These are phyloP conservation scores for Cryptosporidium ubiquitum DNA, from an alignment of 169 alveolate genomes.

Conservation along the genomic window DNA sequence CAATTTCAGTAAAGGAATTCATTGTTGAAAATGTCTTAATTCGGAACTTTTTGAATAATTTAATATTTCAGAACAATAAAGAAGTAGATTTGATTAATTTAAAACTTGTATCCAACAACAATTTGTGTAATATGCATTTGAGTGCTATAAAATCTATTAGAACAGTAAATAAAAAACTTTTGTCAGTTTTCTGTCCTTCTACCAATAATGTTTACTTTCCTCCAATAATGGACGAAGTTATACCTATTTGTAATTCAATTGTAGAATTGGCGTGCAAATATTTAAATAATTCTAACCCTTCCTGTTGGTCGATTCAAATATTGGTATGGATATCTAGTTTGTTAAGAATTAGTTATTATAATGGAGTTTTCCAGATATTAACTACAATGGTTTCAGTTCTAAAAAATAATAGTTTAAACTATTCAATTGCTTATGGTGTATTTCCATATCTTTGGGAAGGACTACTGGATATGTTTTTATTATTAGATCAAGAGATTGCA, in stretches of 20 bases:
- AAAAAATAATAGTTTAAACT: neutral
- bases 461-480: slow-evolving; percentile 1
- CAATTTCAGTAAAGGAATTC: neutral
- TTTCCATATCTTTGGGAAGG: slow-evolving; percentile 37
- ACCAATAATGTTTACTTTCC: neutral
- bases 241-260: slow-evolving; percentile 44
- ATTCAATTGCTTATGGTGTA: neutral
- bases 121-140: neutral
- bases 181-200: neutral
- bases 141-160: slow-evolving; percentile 13
- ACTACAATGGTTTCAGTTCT: neutral
- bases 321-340: slow-evolving; percentile 3
- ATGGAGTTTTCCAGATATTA: slow-evolving; percentile 22
- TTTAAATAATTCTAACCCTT: slow-evolving; percentile 1
- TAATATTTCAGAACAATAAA: neutral
- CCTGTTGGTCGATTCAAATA: slow-evolving; percentile 6
- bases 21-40: neutral
- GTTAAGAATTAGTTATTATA: slow-evolving; percentile 11
- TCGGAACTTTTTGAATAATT: neutral
- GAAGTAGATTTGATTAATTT: neutral
- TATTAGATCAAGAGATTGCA: neutral
- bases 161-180: neutral
- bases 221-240: slow-evolving; percentile 34
- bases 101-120: neutral
- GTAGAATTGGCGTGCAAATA: neutral